Conservation (phyloP, 768 basidiomycete species). For the Lentinula edodes region DNA sequence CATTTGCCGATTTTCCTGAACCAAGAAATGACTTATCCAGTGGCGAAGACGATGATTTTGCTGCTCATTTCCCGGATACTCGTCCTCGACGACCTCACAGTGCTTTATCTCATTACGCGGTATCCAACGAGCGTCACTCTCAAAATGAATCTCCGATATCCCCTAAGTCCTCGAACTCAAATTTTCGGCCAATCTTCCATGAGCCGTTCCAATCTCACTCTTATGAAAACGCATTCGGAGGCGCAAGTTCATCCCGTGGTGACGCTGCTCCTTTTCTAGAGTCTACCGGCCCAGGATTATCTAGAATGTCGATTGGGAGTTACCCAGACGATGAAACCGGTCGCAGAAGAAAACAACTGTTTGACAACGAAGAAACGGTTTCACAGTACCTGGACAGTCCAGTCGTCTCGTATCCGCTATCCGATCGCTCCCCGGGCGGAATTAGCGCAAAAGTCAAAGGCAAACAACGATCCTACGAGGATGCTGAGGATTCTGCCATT, state of each 20-base stretch:
- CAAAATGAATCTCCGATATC: not conserved
- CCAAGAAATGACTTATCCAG: not conserved
- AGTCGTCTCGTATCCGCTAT: not conserved
- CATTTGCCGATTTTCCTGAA: constrained; percentile 5
- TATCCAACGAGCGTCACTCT: not conserved
- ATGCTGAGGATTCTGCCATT: not conserved
- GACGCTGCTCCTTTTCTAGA: not conserved
- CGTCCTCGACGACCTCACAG: not conserved
- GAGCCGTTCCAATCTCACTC: not conserved
- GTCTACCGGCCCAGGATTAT: not conserved
- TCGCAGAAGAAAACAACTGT: constrained; percentile 5
- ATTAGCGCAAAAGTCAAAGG: constrained; percentile 5
- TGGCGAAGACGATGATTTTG: constrained; percentile 7
- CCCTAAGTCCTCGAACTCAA: not conserved
- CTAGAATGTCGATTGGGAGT: not conserved
- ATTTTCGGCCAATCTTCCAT: not conserved
- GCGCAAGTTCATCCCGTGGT: not conserved
- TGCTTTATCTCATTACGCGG: not conserved
- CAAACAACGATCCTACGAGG: not conserved
- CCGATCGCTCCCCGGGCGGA: not conserved
- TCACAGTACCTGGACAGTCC: not conserved
- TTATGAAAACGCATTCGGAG: not conserved
- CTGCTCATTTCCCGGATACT: not conserved
- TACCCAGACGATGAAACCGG: not conserved
- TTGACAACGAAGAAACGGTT: not conserved